A percentile compares a stretch with the other conserved stretches of the same genome.
Evolutionary conservation across 2,329 filamentous ascomycete species (phyloP).

Genomic region (Alternaria panax): DNA sequence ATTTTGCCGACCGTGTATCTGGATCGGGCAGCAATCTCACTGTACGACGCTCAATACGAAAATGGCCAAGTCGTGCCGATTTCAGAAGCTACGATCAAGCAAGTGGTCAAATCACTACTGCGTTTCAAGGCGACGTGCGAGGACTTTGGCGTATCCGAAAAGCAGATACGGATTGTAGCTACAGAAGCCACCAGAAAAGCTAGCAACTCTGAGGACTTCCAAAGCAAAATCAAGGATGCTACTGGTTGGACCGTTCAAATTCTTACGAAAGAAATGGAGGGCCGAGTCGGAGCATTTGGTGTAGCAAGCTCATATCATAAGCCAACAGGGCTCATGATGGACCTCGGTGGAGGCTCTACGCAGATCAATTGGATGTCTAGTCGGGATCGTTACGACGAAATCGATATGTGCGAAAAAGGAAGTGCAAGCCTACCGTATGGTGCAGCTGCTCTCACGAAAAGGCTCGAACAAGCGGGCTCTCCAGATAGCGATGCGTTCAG

Average conservation of each 20-base stretch:
- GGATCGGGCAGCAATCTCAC: slow-evolving; percentile 79
- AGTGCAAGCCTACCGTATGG: slow-evolving; percentile 74
- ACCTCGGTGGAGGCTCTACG: slow-evolving; percentile 79
- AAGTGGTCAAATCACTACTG: slow-evolving; percentile 71
- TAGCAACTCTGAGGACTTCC: slow-evolving; percentile 73
- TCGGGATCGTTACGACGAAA: slow-evolving; percentile 55
- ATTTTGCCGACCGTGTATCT: slow-evolving; percentile 80
- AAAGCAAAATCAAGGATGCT: slow-evolving; percentile 66
- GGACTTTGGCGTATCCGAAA: slow-evolving; percentile 70
- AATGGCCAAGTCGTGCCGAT: slow-evolving; percentile 58
- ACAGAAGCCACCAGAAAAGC: slow-evolving; percentile 90
- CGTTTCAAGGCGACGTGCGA: slow-evolving; percentile 76
- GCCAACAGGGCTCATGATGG: slow-evolving; percentile 83
- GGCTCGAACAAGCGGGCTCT: slow-evolving; percentile 53
- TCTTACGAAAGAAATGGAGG: slow-evolving; percentile 81
- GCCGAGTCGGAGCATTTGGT: slow-evolving; percentile 81
- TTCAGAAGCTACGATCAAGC: slow-evolving; percentile 64
- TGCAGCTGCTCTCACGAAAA: slow-evolving; percentile 69
- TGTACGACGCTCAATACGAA: slow-evolving; percentile 79
- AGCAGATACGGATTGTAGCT: slow-evolving; percentile 77
- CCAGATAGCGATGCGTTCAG: slow-evolving; percentile 53
- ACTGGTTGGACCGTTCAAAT: slow-evolving; percentile 76
- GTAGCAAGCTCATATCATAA: slow-evolving; percentile 75
- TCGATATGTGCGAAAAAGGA: slow-evolving; percentile 51
- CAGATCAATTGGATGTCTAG: slow-evolving; percentile 72